These are phyloP conservation scores for Asterochloris erici DNA, from an alignment of 139 green algal species.

Conservation along the genomic window DNA sequence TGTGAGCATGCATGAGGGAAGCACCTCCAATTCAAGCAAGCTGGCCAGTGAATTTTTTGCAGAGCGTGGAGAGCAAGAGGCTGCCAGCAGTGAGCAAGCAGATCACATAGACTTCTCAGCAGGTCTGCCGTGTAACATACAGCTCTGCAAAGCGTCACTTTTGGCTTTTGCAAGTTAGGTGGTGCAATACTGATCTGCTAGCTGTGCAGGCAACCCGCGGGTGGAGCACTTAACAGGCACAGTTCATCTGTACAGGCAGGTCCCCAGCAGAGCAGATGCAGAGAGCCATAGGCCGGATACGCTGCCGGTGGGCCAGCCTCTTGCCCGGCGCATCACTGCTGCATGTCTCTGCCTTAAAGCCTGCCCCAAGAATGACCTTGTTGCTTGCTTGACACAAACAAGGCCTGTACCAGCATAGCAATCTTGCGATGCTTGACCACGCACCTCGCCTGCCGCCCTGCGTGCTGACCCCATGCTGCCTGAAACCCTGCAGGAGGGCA, in stretches of 20 bases:
- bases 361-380: not conserved
- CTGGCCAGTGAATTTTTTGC: not conserved
- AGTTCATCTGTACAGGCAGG: slow-evolving; percentile 79
- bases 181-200: slow-evolving; percentile 41
- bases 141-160: not conserved
- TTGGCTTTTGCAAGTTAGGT: not conserved
- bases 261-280: slow-evolving; percentile 9
- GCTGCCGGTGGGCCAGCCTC: not conserved
- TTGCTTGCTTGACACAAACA: not conserved
- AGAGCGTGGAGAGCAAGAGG: too few species aligned
- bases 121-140: too few species aligned
- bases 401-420: too few species aligned
- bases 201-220: slow-evolving; percentile 77
- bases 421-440: not conserved
- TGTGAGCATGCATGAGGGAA: too few species aligned
- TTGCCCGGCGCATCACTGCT: not conserved
- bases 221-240: slow-evolving; percentile 86
- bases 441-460: not conserved
- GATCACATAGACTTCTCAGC: too few species aligned
- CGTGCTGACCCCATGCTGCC: not conserved
- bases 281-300: not conserved
- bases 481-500: slow-evolving; percentile 22
- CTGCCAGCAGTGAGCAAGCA: too few species aligned
- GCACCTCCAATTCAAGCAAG: not conserved
- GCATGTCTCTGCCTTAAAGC: not conserved